Evolutionary conservation across 352 stramenopile species (phyloP).

Genomic region (Globisporangium viniferum): DNA sequence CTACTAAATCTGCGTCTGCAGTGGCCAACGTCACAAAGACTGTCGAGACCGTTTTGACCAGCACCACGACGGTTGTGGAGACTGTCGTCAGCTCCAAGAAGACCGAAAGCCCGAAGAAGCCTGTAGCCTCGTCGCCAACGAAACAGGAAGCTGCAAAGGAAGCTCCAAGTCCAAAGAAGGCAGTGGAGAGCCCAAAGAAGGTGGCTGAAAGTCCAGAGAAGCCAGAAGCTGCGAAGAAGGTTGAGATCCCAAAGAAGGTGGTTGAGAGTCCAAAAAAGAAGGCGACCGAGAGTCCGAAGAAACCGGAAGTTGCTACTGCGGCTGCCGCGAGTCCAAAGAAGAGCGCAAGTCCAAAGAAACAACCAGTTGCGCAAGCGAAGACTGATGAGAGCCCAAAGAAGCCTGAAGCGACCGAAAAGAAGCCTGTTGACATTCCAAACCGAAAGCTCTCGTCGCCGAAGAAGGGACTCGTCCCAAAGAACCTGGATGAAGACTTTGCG

Average conservation of each 20-base stretch:
- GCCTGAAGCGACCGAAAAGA: not conserved
- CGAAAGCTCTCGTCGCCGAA: slow-evolving; percentile 13
- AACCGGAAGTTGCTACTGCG: not conserved
- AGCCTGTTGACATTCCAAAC: not conserved
- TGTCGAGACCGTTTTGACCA: not conserved
- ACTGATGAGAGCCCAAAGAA: slow-evolving; percentile 15
- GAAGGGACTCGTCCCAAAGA: slow-evolving; percentile 19
- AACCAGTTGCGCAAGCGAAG: not conserved
- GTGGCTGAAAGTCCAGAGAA: too few relatives aligned
- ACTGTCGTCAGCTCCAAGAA: slow-evolving; percentile 11
- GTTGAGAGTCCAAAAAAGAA: slow-evolving; percentile 11
- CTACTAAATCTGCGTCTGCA: not conserved
- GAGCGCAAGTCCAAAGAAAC: slow-evolving; percentile 3
- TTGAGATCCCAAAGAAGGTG: slow-evolving; percentile 8
- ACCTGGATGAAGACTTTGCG: slow-evolving; percentile 29
- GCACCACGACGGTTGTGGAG: not conserved
- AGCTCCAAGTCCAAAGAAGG: slow-evolving; percentile 15
- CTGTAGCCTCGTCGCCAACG: not conserved
- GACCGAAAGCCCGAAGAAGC: slow-evolving; percentile 13
- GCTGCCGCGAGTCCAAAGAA: not conserved
- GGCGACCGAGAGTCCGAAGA: slow-evolving; percentile 9
- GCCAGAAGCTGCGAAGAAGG: slow-evolving; percentile 13
- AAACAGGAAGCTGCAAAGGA: slow-evolving; percentile 19
- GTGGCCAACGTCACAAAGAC: not conserved
- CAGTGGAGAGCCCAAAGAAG: slow-evolving; percentile 4